Conservation (phyloP, 2,329 filamentous ascomycete genomes). For the Colletotrichum caudatum region DNA sequence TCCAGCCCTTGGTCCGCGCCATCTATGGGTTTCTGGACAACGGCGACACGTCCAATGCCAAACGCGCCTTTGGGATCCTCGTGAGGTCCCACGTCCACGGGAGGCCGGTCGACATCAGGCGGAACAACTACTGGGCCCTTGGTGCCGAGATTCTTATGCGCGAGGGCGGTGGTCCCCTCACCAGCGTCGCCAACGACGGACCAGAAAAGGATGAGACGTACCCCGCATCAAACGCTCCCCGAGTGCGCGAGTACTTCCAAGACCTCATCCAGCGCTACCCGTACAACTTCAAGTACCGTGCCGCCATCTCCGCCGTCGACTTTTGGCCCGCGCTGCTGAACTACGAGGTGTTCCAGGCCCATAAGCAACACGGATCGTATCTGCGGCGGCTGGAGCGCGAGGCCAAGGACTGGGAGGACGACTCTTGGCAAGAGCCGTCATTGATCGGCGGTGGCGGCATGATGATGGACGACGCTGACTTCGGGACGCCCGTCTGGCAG, state of each 20-base stretch:
- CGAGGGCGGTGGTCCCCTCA: constrained; percentile 52
- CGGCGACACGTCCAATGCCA: constrained; percentile 78
- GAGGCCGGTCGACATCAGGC: constrained; percentile 74
- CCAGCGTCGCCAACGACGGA: constrained; percentile 30
- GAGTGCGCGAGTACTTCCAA: constrained; percentile 75
- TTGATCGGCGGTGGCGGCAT: constrained; percentile 39
- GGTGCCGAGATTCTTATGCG: constrained; percentile 87
- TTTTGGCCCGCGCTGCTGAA: constrained; percentile 87
- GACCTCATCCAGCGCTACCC: constrained; percentile 82
- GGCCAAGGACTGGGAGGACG: constrained; percentile 49
- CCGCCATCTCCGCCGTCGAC: constrained; percentile 73
- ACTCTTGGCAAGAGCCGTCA: constrained; percentile 35
- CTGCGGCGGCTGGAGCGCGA: constrained; percentile 53
- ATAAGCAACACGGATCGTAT: constrained; percentile 67
- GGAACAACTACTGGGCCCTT: constrained; percentile 80
- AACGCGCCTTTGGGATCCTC: constrained; percentile 80
- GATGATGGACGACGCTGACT: constrained; percentile 44
- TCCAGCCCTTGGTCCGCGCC: constrained; percentile 57
- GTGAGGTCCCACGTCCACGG: constrained; percentile 61
- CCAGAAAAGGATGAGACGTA: constrained; percentile 33
- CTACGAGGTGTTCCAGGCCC: constrained; percentile 82
- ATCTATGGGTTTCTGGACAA: constrained; percentile 79
- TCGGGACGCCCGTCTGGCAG: constrained; percentile 42
- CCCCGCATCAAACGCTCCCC: constrained; percentile 58
- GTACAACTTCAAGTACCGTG: constrained; percentile 71